Evolutionary conservation across 768 basidiomycete genomes (phyloP), one percentile per base, ranked within the genome.

Genomic region (Lactarius vividus): DNA sequence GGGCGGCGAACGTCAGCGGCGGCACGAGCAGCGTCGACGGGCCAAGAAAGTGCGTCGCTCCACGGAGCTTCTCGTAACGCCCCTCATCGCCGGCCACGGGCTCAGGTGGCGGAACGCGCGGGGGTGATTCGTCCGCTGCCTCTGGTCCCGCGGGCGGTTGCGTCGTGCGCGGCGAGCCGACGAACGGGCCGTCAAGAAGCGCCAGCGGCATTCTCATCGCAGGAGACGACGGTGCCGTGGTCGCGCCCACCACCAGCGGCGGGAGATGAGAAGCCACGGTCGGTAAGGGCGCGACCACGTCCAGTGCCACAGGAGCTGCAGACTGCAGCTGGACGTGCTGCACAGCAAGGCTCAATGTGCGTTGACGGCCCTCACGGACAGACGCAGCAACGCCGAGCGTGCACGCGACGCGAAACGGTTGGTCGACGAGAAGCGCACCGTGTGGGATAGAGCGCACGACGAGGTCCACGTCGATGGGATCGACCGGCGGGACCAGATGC

Each of bases 271-370:
- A 23, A 26, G 31, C 29, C 15, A 16, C 13, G 18, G 35, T 2
- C 44, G 56, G 13, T 26, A 31, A 23, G 8, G 54, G n/a, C 35
- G 7, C 33, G 31, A 18, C 7, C 28, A 4, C 44, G 16, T 29
- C 55, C 0, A 23, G 33, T 20, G 46, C 23, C n/a, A 28, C 6
- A 2, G 74, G 62, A 53, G 74, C 67, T 6, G 71, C 67, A 8
- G 74, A 78, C 23, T 81, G 80, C 53, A 82, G 80, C 53, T 82
- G 80, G 16, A 90, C 75, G 70, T 89, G 88, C 70, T 94, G 92
- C 8, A 92, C 80, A 20, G 81, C 88, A 31, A 92, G 74, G 15
- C 75, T 75, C 31, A 88, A 69, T 7, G 78, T 72, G 28, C 86
- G 81, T 55, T 78, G 73, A 39, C 71, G 73, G 28, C 74, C 74